A percentile compares a stretch with the other conserved stretches of the same genome.
Evolutionary conservation across 2,329 filamentous ascomycete species (phyloP).

Genomic region (Beauveria rudraprayagi): DNA sequence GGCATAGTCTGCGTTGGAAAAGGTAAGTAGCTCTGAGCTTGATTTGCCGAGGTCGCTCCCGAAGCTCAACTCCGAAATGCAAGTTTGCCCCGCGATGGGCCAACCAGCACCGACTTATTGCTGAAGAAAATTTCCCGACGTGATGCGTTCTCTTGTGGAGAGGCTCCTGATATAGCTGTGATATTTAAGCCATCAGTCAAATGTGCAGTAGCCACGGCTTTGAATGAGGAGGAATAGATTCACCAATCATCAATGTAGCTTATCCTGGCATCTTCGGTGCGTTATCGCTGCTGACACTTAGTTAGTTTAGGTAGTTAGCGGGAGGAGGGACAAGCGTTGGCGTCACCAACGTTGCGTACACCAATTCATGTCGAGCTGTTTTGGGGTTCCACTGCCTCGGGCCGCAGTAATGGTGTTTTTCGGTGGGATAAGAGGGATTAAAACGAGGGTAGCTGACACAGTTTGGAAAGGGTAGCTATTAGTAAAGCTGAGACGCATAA

Average conservation of each 20-base stretch:
- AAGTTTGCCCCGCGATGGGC: neutral
- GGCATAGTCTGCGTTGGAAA: neutral
- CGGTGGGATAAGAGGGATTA: neutral
- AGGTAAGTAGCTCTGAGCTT: neutral
- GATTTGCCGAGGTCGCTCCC: neutral
- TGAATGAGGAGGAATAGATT: too few species aligned
- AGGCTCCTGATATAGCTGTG: neutral
- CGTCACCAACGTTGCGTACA: neutral
- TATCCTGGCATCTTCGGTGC: neutral
- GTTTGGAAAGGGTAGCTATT: neutral
- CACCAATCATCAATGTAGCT: too few species aligned
- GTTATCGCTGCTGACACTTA: too few species aligned
- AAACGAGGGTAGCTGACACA: neutral
- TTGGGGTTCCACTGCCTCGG: neutral
- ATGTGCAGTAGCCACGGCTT: too few species aligned
- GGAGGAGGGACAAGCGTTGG: neutral
- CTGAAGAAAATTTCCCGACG: neutral
- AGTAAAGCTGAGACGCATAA: neutral
- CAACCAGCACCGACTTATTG: neutral
- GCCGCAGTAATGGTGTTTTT: neutral
- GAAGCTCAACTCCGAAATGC: neutral
- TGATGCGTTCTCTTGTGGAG: neutral
- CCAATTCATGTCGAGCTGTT: neutral
- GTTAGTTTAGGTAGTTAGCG: neutral
- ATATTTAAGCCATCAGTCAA: too few species aligned